Percentiles rank a stretch among this genome's conserved stretches.
Conservation (phyloP, 202 grass and related monocot species). For the Elaeis oleifera region DNA sequence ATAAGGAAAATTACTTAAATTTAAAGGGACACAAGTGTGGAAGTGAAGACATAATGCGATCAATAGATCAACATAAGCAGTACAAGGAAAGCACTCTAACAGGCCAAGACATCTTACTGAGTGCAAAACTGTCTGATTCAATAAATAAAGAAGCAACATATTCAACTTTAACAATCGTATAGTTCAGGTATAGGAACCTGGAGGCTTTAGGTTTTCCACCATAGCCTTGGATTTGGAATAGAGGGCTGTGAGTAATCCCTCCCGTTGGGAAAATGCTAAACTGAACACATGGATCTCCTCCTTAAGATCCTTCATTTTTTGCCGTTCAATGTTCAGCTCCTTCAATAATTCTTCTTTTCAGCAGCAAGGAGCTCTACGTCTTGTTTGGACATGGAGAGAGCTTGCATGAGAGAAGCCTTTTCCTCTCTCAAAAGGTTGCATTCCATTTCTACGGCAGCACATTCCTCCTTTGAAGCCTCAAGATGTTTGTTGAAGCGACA, state of each 20-base stretch:
- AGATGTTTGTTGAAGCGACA: slow-evolving; percentile 36
- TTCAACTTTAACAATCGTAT: slow-evolving; percentile 4
- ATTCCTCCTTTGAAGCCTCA: slow-evolving; percentile 37
- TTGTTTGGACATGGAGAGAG: slow-evolving; percentile 34
- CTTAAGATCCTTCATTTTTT: slow-evolving; percentile 63
- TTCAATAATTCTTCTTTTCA: slow-evolving; percentile 35
- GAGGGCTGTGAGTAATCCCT: slow-evolving; percentile 53
- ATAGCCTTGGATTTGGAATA: slow-evolving; percentile 70
- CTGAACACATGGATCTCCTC: slow-evolving; percentile 54
- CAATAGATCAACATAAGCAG: not conserved
- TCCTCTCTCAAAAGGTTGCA: slow-evolving; percentile 31
- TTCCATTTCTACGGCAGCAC: slow-evolving; percentile 41
- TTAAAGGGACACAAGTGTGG: not conserved
- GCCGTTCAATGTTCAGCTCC: slow-evolving; percentile 43
- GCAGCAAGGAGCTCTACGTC: slow-evolving; percentile 21
- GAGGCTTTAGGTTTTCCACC: slow-evolving; percentile 46
- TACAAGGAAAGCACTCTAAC: too few species aligned
- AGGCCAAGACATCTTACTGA: too few species aligned
- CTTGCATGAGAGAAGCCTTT: slow-evolving; percentile 34
- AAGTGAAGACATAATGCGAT: not conserved
- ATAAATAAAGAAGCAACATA: not conserved
- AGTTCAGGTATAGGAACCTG: slow-evolving; percentile 22
- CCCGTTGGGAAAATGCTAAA: slow-evolving; percentile 40
- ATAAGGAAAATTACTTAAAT: not conserved
- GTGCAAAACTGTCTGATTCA: too few species aligned